Conservation (phyloP, 2,329 filamentous ascomycete genomes). For the Colletotrichum tropicicola region DNA sequence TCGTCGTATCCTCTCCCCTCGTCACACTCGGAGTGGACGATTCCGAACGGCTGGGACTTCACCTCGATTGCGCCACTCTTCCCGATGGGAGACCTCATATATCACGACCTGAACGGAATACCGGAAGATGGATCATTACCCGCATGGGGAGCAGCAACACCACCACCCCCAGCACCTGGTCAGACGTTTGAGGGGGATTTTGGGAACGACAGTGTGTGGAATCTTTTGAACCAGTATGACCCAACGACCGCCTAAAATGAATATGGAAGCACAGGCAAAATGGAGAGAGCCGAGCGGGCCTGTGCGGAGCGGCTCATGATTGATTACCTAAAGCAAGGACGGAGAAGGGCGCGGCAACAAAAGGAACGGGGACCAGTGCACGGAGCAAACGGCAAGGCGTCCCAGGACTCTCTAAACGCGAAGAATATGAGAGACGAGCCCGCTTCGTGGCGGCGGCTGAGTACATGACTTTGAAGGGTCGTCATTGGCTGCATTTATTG, state of each 20-base stretch:
- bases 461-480: conserved; percentile 4
- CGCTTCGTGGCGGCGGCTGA: conserved; percentile 1
- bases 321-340: too few relatives aligned
- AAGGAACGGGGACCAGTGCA: not conserved
- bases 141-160: conserved; percentile 30
- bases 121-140: conserved; percentile 38
- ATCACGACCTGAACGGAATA: conserved; percentile 62
- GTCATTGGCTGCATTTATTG: conserved; percentile 13
- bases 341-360: not conserved
- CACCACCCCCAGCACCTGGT: conserved; percentile 44
- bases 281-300: not conserved
- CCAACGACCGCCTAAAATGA: conserved; percentile 30
- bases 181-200: conserved; percentile 61
- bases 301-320: not conserved
- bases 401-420: not conserved
- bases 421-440: not conserved
- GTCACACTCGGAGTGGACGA: conserved; percentile 41
- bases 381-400: conserved; percentile 22
- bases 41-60: conserved; percentile 58
- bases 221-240: conserved; percentile 60
- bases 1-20: conserved; percentile 25
- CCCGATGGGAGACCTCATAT: conserved; percentile 65
- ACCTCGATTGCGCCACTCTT: conserved; percentile 63
- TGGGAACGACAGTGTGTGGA: conserved; percentile 64
- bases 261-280: not conserved